Conservation (phyloP, 495 filamentous ascomycete genomes). For the Aspergillus cristatus region DNA sequence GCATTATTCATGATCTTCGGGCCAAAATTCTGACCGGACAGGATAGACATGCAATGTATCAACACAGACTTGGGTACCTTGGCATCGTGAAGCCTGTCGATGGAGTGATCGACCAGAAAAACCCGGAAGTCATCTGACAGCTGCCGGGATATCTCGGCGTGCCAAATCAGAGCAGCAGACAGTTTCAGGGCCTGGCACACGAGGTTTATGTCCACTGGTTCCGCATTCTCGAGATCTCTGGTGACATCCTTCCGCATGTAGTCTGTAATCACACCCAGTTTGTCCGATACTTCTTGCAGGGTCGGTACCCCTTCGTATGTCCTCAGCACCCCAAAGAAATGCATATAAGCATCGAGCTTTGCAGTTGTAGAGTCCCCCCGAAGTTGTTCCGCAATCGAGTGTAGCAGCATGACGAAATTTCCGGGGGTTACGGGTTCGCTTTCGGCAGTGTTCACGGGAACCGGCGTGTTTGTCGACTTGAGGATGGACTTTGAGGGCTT, state of each 20-base stretch:
- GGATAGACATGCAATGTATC: conserved; percentile 65
- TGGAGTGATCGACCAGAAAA: conserved; percentile 72
- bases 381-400: conserved; percentile 71
- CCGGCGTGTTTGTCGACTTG: conserved; percentile 49
- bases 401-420: conserved; percentile 61
- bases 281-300: conserved; percentile 57
- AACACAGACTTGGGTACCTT: conserved; percentile 66
- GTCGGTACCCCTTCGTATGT: conserved; percentile 70
- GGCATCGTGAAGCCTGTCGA: conserved; percentile 53
- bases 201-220: conserved; percentile 49
- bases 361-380: conserved; percentile 57
- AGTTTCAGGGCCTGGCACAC: conserved; percentile 68
- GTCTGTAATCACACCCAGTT: conserved; percentile 62
- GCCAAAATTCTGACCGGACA: conserved; percentile 69
- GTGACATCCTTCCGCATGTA: conserved; percentile 74
- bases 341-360: conserved; percentile 78
- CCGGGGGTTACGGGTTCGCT: conserved; percentile 31
- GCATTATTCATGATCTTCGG: conserved; percentile 61
- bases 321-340: conserved; percentile 63
- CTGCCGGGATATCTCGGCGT: conserved; percentile 50
- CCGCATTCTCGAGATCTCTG: conserved; percentile 19
- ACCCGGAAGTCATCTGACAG: conserved; percentile 67
- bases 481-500: conserved; percentile 81
- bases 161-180: conserved; percentile 60
- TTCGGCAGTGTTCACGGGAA: conserved; percentile 25